Evolutionary conservation across 331 rosid genomes (phyloP).

Genomic region (Arachis monticola): DNA sequence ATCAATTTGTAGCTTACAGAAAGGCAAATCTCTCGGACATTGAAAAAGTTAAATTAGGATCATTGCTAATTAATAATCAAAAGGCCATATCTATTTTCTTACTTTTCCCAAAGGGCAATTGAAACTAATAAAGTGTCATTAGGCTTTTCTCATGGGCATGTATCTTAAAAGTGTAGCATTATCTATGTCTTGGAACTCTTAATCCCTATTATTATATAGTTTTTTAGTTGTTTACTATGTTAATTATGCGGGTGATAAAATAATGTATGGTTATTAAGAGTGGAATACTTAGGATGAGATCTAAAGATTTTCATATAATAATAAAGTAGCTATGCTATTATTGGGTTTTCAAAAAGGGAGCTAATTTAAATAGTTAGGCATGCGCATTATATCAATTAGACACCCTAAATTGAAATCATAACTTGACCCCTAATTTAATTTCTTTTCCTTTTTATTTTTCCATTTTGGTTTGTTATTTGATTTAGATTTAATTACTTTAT

Average conservation of each 20-base stretch:
- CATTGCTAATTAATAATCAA: constrained; percentile 26
- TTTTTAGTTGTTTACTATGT: constrained; percentile 38
- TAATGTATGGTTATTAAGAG: constrained; percentile 45
- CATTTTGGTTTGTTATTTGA: neutral
- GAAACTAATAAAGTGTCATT: constrained; percentile 37
- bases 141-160: constrained; percentile 37
- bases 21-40: constrained; percentile 51
- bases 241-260: constrained; percentile 4
- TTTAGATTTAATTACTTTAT: too few species aligned
- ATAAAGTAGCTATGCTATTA: constrained; percentile 30
- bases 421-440: constrained; percentile 15
- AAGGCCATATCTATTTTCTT: neutral
- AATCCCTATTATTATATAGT: constrained; percentile 24
- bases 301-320: constrained; percentile 16
- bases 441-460: too few species aligned
- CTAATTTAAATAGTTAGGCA: constrained; percentile 29
- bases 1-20: constrained; percentile 35
- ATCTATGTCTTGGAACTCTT: constrained; percentile 51
- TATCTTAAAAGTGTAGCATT: constrained; percentile 40
- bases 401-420: constrained; percentile 36
- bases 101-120: constrained; percentile 31
- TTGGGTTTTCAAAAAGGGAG: neutral
- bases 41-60: constrained; percentile 27
- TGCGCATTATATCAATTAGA: constrained; percentile 37
- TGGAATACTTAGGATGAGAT: constrained; percentile 37